Base-by-base conservation (phyloP, 768 basidiomycete species). In the Boletus subcaerulescens region DNA sequence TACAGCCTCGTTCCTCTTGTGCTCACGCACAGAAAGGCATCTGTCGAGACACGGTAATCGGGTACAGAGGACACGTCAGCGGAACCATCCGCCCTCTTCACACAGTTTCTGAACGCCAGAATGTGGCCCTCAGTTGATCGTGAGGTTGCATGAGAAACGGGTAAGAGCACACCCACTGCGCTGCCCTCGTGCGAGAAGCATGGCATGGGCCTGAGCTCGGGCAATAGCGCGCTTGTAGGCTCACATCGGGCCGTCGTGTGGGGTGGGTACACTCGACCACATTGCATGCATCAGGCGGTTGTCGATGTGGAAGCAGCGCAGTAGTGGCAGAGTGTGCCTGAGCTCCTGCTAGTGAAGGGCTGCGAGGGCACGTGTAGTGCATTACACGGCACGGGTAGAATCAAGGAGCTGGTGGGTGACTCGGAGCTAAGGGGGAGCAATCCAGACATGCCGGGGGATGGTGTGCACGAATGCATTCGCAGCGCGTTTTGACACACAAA, bases 151-250 rank as follows among this genome's bases (percentile, higher is more conserved):
- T 83, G 83, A 11, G 57, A 62, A 24, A 80, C 70, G 6, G 83
- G 82, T 12, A 82, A 85, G 4, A 77, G 70, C 48, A 75, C 77
- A 26, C 79, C 77, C 2, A 74, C 76, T 1, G 82, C 81, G 59
- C 73, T 71, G 24, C 73, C 75, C 47, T 76, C 77, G 55, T 76
- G 74, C 73, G 55, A 70, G 61, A 61, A 77, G 74, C 44, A 71
- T 55, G 46, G 65, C 53, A 49, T 53, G 39, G 60, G 56, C 38
- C 59, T 65, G 44, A 63, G 59, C 22, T 63, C 62, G 18, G 57
- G 65, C 1, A 62, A 50, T 22, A 56, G 53, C 6, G 54, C 4
- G 24, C 32, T 42, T 17, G 46, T 22, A n/a, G 56, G 49, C 17
- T 70, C 67, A 29, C 58, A 49, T 20, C 39, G 48, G 36, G 32